These are phyloP conservation scores for Hygrophila difformis DNA, from an alignment of 257 asterid species.

Conservation along the genomic window DNA sequence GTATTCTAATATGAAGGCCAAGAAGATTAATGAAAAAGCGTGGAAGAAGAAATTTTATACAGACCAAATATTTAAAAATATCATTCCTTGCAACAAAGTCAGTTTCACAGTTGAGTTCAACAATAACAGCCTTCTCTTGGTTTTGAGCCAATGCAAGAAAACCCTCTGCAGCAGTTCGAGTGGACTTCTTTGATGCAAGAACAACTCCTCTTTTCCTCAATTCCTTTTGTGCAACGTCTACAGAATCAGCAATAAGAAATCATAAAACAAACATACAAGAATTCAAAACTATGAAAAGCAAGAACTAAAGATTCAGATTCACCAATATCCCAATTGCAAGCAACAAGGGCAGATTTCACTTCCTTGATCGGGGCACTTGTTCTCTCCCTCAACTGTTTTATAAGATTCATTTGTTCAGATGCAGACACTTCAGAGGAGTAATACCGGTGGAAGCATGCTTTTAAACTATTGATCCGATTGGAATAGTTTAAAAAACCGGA, in stretches of 20 bases:
- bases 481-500: conserved; percentile 16
- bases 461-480: conserved; percentile 13
- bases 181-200: conserved; percentile 87
- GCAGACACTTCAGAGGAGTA: conserved; percentile 54
- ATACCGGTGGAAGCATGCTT: conserved; percentile 27
- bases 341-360: conserved; percentile 78
- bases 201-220: conserved; percentile 90
- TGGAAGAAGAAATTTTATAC: conserved; percentile 20
- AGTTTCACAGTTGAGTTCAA: conserved; percentile 92
- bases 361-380: conserved; percentile 98
- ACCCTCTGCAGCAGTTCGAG: conserved; percentile 87
- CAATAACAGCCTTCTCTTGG: conserved; percentile 54
- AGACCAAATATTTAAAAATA: conserved; percentile 77
- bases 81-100: conserved; percentile 98
- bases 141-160: conserved; percentile 83
- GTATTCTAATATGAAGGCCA: too few species aligned
- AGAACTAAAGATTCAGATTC: conserved; percentile 19
- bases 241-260: conserved; percentile 13
- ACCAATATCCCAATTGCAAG: conserved; percentile 89
- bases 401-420: conserved; percentile 61
- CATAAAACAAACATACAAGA: conserved; percentile 3
- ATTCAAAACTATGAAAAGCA: not conserved
- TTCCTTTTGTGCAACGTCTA: conserved; percentile 93
- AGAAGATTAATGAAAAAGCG: too few species aligned
- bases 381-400: conserved; percentile 49